A percentile compares a stretch with the other conserved stretches of the same genome.
phyloP scores from a whole-genome alignment of 2,329 filamentous ascomycete genomes.

The Ascochyta clinopodiicola region DNA sequence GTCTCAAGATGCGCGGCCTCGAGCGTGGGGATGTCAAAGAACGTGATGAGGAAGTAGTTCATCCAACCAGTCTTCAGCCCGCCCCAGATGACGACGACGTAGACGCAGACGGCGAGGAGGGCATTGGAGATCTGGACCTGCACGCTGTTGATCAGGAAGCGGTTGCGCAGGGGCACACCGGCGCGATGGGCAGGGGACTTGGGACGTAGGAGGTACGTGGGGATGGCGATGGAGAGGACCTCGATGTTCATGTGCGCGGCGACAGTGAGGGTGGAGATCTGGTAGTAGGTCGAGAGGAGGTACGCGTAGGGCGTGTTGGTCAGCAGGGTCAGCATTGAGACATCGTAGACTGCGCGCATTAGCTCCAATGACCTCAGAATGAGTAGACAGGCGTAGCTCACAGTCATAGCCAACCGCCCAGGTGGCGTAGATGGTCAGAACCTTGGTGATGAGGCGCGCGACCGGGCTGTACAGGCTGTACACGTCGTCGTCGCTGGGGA shows the following conservation, averaged over 20 bases:
- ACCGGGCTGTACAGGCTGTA: slow-evolving; percentile 59
- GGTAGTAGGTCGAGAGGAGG: slow-evolving; percentile 80
- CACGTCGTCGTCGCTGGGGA: slow-evolving; percentile 63
- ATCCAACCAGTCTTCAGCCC: slow-evolving; percentile 71
- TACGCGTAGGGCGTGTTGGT: slow-evolving; percentile 78
- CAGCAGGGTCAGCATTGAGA: slow-evolving; percentile 61
- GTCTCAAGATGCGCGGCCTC: slow-evolving; percentile 70
- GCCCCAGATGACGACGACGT: slow-evolving; percentile 73
- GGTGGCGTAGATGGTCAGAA: slow-evolving; percentile 70
- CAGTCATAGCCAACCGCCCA: slow-evolving; percentile 80
- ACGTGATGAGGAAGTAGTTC: slow-evolving; percentile 72
- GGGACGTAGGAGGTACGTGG: slow-evolving; percentile 76
- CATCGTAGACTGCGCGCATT: slow-evolving; percentile 46
- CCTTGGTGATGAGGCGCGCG: slow-evolving; percentile 63
- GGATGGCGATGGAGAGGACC: slow-evolving; percentile 70
- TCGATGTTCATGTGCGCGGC: slow-evolving; percentile 71
- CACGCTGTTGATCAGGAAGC: slow-evolving; percentile 49
- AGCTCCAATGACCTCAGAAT: neutral
- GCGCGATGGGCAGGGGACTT: slow-evolving; percentile 69
- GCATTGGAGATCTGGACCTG: slow-evolving; percentile 63
- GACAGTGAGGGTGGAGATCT: slow-evolving; percentile 67
- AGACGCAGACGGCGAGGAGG: slow-evolving; percentile 73
- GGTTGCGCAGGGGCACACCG: slow-evolving; percentile 53
- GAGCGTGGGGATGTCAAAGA: slow-evolving; percentile 77
- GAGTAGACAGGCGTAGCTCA: slow-evolving; percentile 46